phyloP scores from a whole-genome alignment of 2,329 filamentous ascomycete genomes.

The Diaporthe amygdali region DNA sequence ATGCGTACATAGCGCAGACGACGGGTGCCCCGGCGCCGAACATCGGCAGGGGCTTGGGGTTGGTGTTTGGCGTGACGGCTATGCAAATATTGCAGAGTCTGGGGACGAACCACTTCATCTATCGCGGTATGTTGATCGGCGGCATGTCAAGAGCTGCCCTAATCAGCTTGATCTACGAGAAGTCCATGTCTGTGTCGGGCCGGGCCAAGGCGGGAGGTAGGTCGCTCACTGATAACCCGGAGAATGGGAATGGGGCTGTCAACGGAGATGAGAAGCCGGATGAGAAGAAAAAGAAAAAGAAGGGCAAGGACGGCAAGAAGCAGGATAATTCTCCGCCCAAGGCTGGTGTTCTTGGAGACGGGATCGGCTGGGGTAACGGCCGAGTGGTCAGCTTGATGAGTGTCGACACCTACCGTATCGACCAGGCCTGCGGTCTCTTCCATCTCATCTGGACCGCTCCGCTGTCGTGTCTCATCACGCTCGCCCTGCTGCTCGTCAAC shows the following conservation, averaged over 20 bases:
- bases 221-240: conserved; percentile 28
- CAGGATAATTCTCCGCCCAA: conserved; percentile 38
- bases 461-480: conserved; percentile 76
- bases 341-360: conserved; percentile 67
- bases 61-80: conserved; percentile 81
- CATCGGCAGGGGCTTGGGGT: conserved; percentile 78
- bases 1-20: conserved; percentile 73
- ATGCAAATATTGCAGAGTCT: conserved; percentile 88
- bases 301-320: conserved; percentile 33
- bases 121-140: conserved; percentile 88
- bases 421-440: conserved; percentile 86
- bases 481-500: conserved; percentile 83
- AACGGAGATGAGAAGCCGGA: conserved; percentile 46
- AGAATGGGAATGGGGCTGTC: conserved; percentile 50
- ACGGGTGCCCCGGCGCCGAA: conserved; percentile 61
- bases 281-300: conserved; percentile 44
- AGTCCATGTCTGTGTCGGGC: conserved; percentile 87
- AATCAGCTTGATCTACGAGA: conserved; percentile 89
- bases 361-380: conserved; percentile 89
- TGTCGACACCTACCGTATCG: conserved; percentile 90
- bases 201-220: conserved; percentile 83
- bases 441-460: conserved; percentile 92
- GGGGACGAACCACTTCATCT: conserved; percentile 89
- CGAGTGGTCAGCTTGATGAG: conserved; percentile 94
- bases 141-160: conserved; percentile 82